Evolutionary conservation across 169 alveolate species (phyloP).

Genomic region (Hepatocystis sp.): DNA sequence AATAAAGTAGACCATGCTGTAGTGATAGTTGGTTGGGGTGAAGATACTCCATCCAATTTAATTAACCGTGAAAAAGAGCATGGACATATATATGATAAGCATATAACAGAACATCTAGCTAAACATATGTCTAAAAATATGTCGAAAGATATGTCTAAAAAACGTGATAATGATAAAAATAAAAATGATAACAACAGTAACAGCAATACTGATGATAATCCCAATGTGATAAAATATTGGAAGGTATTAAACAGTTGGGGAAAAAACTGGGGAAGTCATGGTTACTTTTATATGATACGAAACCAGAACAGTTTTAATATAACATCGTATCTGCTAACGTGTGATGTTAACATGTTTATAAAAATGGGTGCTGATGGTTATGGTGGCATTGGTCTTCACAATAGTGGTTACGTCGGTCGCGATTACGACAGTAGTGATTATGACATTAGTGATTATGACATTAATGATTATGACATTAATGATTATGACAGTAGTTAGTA

Average conservation of each 20-base stretch:
- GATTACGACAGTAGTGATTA: no score
- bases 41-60: constrained; percentile 36
- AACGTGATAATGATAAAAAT: background rate
- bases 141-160: no score
- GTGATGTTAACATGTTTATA: constrained; percentile 67
- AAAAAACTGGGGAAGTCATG: constrained; percentile 45
- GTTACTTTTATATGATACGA: constrained; percentile 56
- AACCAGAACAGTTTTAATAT: constrained; percentile 43
- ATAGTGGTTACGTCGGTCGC: no score
- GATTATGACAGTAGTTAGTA: no score
- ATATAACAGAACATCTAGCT: no score
- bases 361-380: no score
- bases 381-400: no score
- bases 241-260: constrained; percentile 74
- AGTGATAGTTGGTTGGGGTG: constrained; percentile 75
- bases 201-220: no score
- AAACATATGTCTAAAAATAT: no score
- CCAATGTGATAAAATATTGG: constrained; percentile 59
- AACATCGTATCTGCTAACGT: constrained; percentile 41
- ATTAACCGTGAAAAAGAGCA: constrained; percentile 15
- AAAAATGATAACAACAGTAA: background rate
- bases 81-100: constrained; percentile 2
- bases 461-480: no score
- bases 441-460: no score
- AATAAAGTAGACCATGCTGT: constrained; percentile 76